Conservation (phyloP, 305 asterid genomes). For the Fraxinus sp. region DNA sequence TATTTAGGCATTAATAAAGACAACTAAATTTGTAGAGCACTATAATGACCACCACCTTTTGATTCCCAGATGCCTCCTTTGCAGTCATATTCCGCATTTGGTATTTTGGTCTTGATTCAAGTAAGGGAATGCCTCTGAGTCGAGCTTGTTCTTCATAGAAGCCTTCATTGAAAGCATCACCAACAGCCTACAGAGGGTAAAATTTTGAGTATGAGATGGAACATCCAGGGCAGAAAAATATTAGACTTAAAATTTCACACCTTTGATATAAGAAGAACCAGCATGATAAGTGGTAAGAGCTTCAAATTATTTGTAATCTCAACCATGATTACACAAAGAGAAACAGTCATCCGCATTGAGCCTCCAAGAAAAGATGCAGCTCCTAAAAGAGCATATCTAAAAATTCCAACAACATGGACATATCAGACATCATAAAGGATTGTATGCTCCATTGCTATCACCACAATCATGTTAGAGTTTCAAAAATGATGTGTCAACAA, state of each 20-base stretch:
- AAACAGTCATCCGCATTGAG: conserved; percentile 97
- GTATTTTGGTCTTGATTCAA: conserved; percentile 94
- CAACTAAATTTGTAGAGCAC: conserved; percentile 8
- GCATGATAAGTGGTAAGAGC: conserved; percentile 94
- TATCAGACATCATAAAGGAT: conserved; percentile 19
- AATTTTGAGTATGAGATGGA: conserved; percentile 16
- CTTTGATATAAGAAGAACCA: conserved; percentile 97
- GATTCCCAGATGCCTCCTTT: conserved; percentile 85
- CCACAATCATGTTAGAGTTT: neutral
- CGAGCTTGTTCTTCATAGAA: conserved; percentile 97
- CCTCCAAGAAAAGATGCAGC: conserved; percentile 99
- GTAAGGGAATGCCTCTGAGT: conserved; percentile 77
- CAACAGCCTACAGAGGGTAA: conserved; percentile 71
- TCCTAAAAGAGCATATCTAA: conserved; percentile 92
- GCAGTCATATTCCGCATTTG: conserved; percentile 93
- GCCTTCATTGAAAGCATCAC: conserved; percentile 98
- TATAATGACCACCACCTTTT: conserved; percentile 54
- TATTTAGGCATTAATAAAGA: neutral
- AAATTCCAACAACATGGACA: conserved; percentile 25
- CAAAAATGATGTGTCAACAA: conserved; percentile 17
- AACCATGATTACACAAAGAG: conserved; percentile 97
- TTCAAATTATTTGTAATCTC: conserved; percentile 93
- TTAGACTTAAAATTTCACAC: conserved; percentile 30
- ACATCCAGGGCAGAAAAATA: conserved; percentile 3
- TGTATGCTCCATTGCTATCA: conserved; percentile 2